Base-by-base conservation (phyloP, 2,329 filamentous ascomycete species). In the Rhinocladiella similis region DNA sequence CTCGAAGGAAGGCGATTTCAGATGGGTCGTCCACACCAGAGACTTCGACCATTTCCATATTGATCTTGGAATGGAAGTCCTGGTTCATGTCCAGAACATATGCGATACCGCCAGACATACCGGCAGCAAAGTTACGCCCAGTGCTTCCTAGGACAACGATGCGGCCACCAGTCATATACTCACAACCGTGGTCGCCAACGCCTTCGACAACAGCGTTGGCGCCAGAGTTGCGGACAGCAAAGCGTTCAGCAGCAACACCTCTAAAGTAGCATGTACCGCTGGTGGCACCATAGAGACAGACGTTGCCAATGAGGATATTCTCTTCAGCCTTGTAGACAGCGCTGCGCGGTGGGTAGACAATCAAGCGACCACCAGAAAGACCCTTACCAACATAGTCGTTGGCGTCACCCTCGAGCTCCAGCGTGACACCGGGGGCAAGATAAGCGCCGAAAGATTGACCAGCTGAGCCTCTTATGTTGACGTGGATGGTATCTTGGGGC, bases 321-420 rank as follows among this genome's bases (percentile, higher is more conserved):
- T 97, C 92, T 74, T 97, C 93, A 1, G 93, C 91, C 79, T 95
- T 96, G 83, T 91, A 97, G 2, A 93, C 88, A 52, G 93, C 90
- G 45, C 88, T 86, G 46, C 92, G 89, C 47, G 92, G 91, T 59
- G 93, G 93, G 73, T 97, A 97, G 69, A 97, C 83, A 69, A 97
- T 96, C 63, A 97, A 77, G 54, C 92, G 89, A 72, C 93, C 93
- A 72, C 93, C 93, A 53, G 92, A 97, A 29, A 97, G 79, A 70
- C 92, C 91, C 81, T 97, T 97, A 65, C 93, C 93, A 54, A 97
- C 92, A 67, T 97, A 97, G 72, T 97, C 93, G 73, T 97, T 97
- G 70, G 91, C 80, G 72, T 97, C 93, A 75, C 93, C 93, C 77
- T 97, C 93, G 38, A 97, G 85, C 75, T 97, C 93, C 46, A 97